phyloP scores from a whole-genome alignment of 1,284 basidiomycete genomes.

The Ceratobasidium sp. region DNA sequence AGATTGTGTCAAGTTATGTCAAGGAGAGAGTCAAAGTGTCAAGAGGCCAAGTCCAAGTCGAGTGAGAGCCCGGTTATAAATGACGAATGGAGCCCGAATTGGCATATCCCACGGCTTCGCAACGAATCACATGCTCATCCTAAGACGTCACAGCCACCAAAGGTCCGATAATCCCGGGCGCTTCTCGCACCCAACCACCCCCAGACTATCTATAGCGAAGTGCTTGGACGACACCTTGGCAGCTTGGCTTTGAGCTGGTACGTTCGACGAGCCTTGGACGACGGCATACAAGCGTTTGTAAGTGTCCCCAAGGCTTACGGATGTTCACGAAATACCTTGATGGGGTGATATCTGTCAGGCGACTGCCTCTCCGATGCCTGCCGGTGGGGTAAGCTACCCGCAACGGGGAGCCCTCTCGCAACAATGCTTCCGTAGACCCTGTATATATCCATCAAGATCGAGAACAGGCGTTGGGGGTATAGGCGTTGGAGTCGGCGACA shows the following conservation, averaged over 20 bases:
- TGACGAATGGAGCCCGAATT: conserved; percentile 9
- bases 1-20: neutral
- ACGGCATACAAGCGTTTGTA: neutral
- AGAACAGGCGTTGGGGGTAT: conserved; percentile 2
- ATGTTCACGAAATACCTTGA: too few species aligned
- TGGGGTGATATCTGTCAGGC: neutral
- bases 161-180: conserved; percentile 28
- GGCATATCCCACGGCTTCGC: neutral
- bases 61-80: conserved; percentile 10
- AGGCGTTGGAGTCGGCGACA: neutral
- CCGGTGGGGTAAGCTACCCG: neutral
- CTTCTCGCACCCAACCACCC: neutral
- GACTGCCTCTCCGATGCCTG: neutral
- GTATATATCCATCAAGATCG: neutral
- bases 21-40: conserved; percentile 2
- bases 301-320: too few species aligned
- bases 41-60: neutral
- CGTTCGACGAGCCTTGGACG: neutral
- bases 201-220: neutral
- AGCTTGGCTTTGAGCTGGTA: conserved; percentile 9
- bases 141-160: neutral
- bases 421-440: neutral
- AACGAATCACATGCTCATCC: conserved; percentile 2
- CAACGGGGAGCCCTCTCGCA: neutral
- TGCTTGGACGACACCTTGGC: neutral